These are phyloP conservation scores for Blastobotrys muscicola DNA, from an alignment of 805 yeast genomes.

Conservation along the genomic window DNA sequence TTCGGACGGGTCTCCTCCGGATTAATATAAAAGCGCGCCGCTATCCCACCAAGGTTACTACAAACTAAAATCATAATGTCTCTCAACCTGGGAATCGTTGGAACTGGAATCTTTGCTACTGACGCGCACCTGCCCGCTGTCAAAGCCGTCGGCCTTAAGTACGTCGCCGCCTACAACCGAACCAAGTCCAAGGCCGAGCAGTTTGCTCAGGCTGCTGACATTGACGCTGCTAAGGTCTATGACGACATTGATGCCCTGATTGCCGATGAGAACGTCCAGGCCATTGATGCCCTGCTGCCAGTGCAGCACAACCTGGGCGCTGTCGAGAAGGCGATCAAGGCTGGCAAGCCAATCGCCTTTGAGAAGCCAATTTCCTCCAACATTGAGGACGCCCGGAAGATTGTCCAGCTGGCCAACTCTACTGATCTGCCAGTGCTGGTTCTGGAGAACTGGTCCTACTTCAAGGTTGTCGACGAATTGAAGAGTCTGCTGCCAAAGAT, in stretches of 20 bases:
- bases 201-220: slow-evolving; percentile 58
- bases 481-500: slow-evolving; percentile 55
- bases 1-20: too few relatives aligned
- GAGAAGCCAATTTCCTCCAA: slow-evolving; percentile 93
- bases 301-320: slow-evolving; percentile 67
- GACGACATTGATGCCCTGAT: slow-evolving; percentile 57
- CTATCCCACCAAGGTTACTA: too few relatives aligned
- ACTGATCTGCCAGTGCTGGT: slow-evolving; percentile 63
- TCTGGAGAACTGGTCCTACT: slow-evolving; percentile 81
- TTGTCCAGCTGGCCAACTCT: slow-evolving; percentile 55
- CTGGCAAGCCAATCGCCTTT: slow-evolving; percentile 68
- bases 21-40: too few relatives aligned
- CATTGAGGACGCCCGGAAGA: slow-evolving; percentile 67
- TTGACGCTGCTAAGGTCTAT: slow-evolving; percentile 28
- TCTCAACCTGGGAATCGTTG: slow-evolving; percentile 23
- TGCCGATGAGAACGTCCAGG: slow-evolving; percentile 56
- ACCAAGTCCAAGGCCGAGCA: slow-evolving; percentile 73
- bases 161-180: slow-evolving; percentile 72
- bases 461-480: slow-evolving; percentile 46
- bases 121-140: slow-evolving; percentile 72
- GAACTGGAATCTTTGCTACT: slow-evolving; percentile 61
- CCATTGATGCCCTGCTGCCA: slow-evolving; percentile 83
- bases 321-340: slow-evolving; percentile 58
- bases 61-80: slow-evolving; percentile 35
- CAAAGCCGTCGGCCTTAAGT: slow-evolving; percentile 40